Evolutionary conservation across 495 filamentous ascomycete species (phyloP).

Genomic region (Pseudoneurospora amorphoporcata): DNA sequence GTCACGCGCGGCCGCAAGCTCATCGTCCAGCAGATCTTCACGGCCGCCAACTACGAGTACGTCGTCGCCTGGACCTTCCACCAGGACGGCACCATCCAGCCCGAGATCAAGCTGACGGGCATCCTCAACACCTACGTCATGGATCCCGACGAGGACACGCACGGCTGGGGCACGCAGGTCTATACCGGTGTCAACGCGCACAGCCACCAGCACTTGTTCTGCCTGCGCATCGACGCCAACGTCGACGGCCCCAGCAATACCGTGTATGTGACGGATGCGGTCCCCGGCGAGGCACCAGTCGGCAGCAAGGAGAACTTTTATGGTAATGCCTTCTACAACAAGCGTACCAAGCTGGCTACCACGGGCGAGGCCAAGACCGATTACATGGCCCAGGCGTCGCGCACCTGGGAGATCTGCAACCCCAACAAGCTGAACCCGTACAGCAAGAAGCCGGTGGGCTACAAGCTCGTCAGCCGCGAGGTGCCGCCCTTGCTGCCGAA

Average conservation of each 20-base stretch:
- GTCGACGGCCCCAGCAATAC: conserved; percentile 84
- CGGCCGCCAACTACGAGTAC: conserved; percentile 96
- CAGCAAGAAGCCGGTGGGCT: conserved; percentile 77
- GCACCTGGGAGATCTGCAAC: conserved; percentile 91
- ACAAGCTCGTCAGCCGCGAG: conserved; percentile 86
- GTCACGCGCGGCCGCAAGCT: conserved; percentile 83
- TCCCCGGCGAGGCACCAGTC: conserved; percentile 53
- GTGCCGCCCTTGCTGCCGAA: conserved; percentile 73
- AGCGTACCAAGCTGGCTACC: conserved; percentile 71
- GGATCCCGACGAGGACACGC: conserved; percentile 70
- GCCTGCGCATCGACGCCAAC: conserved; percentile 79
- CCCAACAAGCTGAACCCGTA: conserved; percentile 73
- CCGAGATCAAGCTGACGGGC: conserved; percentile 91
- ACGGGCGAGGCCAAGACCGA: conserved; percentile 64
- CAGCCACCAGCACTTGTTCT: conserved; percentile 96
- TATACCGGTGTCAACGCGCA: conserved; percentile 52
- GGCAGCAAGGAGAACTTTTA: conserved; percentile 78
- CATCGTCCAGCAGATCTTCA: conserved; percentile 88
- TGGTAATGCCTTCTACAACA: conserved; percentile 91
- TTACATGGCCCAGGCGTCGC: conserved; percentile 66
- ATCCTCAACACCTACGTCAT: conserved; percentile 91
- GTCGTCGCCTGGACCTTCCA: conserved; percentile 89
- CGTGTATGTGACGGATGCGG: conserved; percentile 71
- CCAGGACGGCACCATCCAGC: conserved; percentile 85
- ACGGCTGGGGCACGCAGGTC: conserved; percentile 89